phyloP scores from a whole-genome alignment of 2,329 filamentous ascomycete species.

The Stagonosporopsis chrysanthemi region DNA sequence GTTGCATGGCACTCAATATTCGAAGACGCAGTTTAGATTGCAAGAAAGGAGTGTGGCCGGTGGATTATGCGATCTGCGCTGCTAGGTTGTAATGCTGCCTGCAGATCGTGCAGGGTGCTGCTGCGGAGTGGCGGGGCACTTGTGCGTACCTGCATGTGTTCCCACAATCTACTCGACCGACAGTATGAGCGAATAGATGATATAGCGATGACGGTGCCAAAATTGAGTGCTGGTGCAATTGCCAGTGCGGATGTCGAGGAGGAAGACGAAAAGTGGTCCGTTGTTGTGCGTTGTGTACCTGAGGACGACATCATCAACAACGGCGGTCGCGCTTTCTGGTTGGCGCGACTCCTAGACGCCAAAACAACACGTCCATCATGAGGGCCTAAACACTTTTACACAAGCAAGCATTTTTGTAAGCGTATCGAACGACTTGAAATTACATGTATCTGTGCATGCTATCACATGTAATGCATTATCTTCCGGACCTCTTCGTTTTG shows the following conservation, averaged over 20 bases:
- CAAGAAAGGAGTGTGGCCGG: not conserved
- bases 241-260: not conserved
- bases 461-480: slow-evolving; percentile 8
- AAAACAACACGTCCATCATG: slow-evolving; percentile 14
- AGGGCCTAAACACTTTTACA: not conserved
- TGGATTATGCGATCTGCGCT: slow-evolving; percentile 15
- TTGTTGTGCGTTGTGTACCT: not conserved
- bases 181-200: not conserved
- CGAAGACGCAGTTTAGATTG: not conserved
- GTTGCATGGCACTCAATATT: slow-evolving; percentile 13
- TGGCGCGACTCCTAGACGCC: slow-evolving; percentile 1
- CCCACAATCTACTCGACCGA: not conserved
- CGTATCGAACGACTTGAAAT: slow-evolving; percentile 4
- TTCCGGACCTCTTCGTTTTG: not conserved
- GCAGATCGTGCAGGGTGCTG: slow-evolving; percentile 16
- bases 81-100: slow-evolving; percentile 5
- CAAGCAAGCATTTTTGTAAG: not conserved
- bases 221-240: not conserved
- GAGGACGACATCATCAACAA: slow-evolving; percentile 8
- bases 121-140: slow-evolving; percentile 16
- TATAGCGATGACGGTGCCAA: not conserved
- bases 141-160: slow-evolving; percentile 20
- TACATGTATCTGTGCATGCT: slow-evolving; percentile 23
- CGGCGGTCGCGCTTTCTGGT: not conserved
- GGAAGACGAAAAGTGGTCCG: not conserved